Conservation (phyloP, 371 early-diverging fungal genomes). For the Apophysomyces ossiformis region DNA sequence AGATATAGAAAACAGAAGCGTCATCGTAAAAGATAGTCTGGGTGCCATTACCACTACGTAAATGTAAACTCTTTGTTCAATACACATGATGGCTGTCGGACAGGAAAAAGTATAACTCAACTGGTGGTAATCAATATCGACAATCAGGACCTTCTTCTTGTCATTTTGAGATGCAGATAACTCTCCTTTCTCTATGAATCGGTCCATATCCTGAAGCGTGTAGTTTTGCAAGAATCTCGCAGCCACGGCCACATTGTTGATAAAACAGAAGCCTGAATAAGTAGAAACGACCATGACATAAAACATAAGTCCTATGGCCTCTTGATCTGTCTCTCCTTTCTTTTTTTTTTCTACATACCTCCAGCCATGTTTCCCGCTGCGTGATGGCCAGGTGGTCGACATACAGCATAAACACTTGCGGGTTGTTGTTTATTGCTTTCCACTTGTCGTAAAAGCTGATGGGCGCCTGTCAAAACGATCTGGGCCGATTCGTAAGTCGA, state of each 20-base stretch:
- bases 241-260: constrained; percentile 66
- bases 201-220: constrained; percentile 32
- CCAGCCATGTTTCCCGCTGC: constrained; percentile 60
- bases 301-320: too few species aligned
- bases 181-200: constrained; percentile 16
- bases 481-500: constrained; percentile 72
- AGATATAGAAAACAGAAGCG: constrained; percentile 60
- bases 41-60: constrained; percentile 70
- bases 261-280: constrained; percentile 49
- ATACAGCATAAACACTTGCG: constrained; percentile 62
- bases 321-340: background rate
- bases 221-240: constrained; percentile 61
- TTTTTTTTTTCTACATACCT: constrained; percentile 21
- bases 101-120: constrained; percentile 23
- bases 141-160: constrained; percentile 53
- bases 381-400: constrained; percentile 75
- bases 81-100: background rate
- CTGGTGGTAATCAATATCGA: constrained; percentile 74
- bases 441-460: constrained; percentile 42
- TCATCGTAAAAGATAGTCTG: constrained; percentile 71
- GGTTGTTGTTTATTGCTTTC: constrained; percentile 20
- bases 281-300: too few species aligned
- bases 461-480: constrained; percentile 65
- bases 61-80: background rate
- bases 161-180: constrained; percentile 15